Conservation (phyloP, 768 basidiomycete genomes). For the Leccinum barrowsii region DNA sequence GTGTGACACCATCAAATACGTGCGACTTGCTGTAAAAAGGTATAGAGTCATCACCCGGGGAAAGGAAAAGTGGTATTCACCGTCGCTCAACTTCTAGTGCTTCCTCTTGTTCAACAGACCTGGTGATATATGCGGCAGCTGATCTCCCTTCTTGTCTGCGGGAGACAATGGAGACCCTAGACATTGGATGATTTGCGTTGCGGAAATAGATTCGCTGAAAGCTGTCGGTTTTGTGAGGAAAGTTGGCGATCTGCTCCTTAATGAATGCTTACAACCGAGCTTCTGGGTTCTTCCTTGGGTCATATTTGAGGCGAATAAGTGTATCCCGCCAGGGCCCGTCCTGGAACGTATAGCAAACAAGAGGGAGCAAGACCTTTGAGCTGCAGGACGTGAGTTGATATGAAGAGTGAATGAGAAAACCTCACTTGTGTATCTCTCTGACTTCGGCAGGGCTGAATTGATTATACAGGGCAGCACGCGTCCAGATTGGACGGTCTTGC, state of each 20-base stretch:
- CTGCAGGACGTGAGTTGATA: slow-evolving; percentile 37
- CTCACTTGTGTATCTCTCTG: slow-evolving; percentile 74
- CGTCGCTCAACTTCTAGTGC: slow-evolving; percentile 31
- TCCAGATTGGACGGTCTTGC: slow-evolving; percentile 80
- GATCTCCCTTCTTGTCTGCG: slow-evolving; percentile 51
- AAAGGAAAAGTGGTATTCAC: slow-evolving; percentile 15
- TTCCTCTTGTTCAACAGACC: slow-evolving; percentile 34
- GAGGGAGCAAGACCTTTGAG: slow-evolving; percentile 75
- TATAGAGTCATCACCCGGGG: not conserved
- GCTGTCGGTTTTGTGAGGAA: slow-evolving; percentile 40
- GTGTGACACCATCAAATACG: slow-evolving; percentile 80
- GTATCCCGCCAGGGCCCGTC: slow-evolving; percentile 96
- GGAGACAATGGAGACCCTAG: slow-evolving; percentile 69
- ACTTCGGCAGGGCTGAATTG: slow-evolving; percentile 69
- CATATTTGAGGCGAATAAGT: slow-evolving; percentile 81
- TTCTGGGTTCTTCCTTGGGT: slow-evolving; percentile 71
- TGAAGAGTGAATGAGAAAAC: not conserved
- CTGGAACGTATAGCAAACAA: slow-evolving; percentile 83
- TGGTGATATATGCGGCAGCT: slow-evolving; percentile 20
- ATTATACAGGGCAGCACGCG: slow-evolving; percentile 79
- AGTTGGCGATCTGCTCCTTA: not conserved
- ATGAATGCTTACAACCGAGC: slow-evolving; percentile 66
- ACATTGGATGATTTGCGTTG: slow-evolving; percentile 78
- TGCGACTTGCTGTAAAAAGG: slow-evolving; percentile 58
- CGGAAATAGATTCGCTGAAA: slow-evolving; percentile 93